Evolutionary conservation across 2,329 filamentous ascomycete genomes (phyloP).

Genomic region (Thielaviopsis punctulata): DNA sequence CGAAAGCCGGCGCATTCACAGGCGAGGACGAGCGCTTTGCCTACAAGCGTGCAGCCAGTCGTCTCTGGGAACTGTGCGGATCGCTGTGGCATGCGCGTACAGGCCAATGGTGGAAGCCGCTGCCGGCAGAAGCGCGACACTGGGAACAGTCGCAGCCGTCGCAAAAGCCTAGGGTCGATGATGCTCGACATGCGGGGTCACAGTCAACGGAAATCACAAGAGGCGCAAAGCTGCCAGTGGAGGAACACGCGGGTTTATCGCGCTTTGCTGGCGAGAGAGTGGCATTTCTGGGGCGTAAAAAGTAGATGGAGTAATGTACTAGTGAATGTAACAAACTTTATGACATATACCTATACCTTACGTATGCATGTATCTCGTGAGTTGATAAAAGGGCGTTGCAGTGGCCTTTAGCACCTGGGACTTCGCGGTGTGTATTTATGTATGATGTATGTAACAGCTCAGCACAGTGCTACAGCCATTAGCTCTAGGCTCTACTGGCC

Average conservation of each 20-base stretch:
- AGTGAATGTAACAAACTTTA: too few species aligned
- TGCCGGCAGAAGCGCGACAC: constrained; percentile 43
- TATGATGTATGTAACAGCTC: too few species aligned
- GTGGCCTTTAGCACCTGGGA: too few species aligned
- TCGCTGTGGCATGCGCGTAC: constrained; percentile 48
- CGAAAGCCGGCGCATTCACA: constrained; percentile 49
- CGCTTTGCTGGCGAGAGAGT: constrained; percentile 8
- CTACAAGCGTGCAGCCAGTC: constrained; percentile 56
- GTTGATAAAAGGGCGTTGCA: too few species aligned
- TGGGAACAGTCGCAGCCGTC: constrained; percentile 35
- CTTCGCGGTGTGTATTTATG: too few species aligned
- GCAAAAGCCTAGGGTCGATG: background rate
- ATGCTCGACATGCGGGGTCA: constrained; percentile 6
- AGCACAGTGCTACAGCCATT: too few species aligned
- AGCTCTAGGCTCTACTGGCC: background rate
- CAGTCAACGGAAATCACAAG: constrained; percentile 4
- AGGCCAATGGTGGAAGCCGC: constrained; percentile 51
- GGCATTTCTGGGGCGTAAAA: background rate
- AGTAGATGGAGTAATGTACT: background rate
- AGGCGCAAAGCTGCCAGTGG: constrained; percentile 3
- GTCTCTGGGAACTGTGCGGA: constrained; percentile 73
- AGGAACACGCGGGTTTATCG: constrained; percentile 7
- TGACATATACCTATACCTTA: too few species aligned
- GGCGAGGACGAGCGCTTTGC: constrained; percentile 72
- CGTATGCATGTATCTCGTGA: background rate